Conservation (phyloP, 1,284 basidiomycete genomes). For the Afroboletus lepidellus region DNA sequence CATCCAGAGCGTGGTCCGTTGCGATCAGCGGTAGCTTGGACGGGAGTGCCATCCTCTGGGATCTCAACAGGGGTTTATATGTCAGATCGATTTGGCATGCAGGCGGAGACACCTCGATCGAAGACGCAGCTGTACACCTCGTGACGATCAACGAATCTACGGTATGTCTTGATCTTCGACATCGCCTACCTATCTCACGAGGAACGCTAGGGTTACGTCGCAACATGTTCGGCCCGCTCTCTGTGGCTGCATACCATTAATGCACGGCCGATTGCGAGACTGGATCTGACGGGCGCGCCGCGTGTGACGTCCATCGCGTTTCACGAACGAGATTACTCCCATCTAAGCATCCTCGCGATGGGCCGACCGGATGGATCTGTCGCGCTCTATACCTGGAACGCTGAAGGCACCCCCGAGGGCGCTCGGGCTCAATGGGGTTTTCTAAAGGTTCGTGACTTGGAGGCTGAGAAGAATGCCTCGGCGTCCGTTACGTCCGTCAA, state of each 20-base stretch:
- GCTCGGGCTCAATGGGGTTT: conserved; percentile 73
- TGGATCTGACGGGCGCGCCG: conserved; percentile 55
- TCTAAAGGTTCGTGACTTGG: conserved; percentile 60
- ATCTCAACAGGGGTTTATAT: conserved; percentile 81
- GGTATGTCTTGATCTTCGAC: conserved; percentile 47
- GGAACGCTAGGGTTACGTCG: conserved; percentile 68
- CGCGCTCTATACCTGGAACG: conserved; percentile 70
- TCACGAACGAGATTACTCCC: conserved; percentile 77
- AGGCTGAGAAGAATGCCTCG: conserved; percentile 40
- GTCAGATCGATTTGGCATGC: conserved; percentile 75
- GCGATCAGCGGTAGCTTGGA: conserved; percentile 85
- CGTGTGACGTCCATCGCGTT: conserved; percentile 71
- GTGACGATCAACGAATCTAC: conserved; percentile 84
- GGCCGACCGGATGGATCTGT: conserved; percentile 68
- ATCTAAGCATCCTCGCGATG: conserved; percentile 66
- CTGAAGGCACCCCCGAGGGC: conserved; percentile 61
- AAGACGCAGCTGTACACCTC: conserved; percentile 56
- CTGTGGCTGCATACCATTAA: conserved; percentile 83
- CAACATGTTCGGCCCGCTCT: conserved; percentile 69
- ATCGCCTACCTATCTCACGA: neutral
- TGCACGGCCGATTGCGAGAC: conserved; percentile 63
- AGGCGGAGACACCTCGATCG: conserved; percentile 34
- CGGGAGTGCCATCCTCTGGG: conserved; percentile 87
- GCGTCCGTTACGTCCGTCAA: conserved; percentile 62
- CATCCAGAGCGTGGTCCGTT: conserved; percentile 82